These are phyloP conservation scores for Magnusiomyces paraingens DNA, from an alignment of 1,139 yeast species.

Conservation along the genomic window DNA sequence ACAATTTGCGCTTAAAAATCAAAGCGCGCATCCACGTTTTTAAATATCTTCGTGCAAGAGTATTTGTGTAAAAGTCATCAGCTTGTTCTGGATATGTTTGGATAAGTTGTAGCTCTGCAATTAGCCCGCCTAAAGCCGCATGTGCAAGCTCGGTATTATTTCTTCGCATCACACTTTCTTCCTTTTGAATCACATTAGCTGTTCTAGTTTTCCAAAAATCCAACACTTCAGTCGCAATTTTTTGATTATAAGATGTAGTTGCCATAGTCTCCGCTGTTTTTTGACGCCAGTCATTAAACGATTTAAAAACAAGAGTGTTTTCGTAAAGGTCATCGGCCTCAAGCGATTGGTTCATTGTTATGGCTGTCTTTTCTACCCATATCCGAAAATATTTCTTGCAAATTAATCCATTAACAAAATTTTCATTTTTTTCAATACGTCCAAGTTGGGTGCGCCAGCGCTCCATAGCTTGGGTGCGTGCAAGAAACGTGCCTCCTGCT, in stretches of 20 bases:
- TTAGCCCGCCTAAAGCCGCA: slow-evolving; percentile 2
- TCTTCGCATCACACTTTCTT: background rate
- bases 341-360: background rate
- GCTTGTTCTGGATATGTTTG: slow-evolving; percentile 2
- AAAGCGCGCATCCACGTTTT: slow-evolving; percentile 8
- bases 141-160: background rate
- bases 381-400: background rate
- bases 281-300: slow-evolving; percentile 8
- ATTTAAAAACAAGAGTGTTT: slow-evolving; percentile 6
- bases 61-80: background rate
- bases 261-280: slow-evolving; percentile 5
- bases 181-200: background rate
- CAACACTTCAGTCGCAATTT: slow-evolving; percentile 4
- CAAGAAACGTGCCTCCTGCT: background rate
- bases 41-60: slow-evolving; percentile 1
- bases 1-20: background rate
- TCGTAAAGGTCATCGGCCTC: slow-evolving; percentile 3
- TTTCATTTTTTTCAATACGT: background rate
- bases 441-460: background rate
- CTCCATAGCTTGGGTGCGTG: background rate
- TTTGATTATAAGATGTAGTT: slow-evolving; percentile 1
- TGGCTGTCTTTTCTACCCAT: background rate
- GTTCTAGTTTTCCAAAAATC: slow-evolving; percentile 7
- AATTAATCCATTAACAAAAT: slow-evolving; percentile 1
- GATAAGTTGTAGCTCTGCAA: background rate